A percentile compares a stretch with the other conserved stretches of the same genome.
These are phyloP conservation scores for Pythium brachiatum DNA, from an alignment of 352 stramenopile genomes.

Conservation along the genomic window DNA sequence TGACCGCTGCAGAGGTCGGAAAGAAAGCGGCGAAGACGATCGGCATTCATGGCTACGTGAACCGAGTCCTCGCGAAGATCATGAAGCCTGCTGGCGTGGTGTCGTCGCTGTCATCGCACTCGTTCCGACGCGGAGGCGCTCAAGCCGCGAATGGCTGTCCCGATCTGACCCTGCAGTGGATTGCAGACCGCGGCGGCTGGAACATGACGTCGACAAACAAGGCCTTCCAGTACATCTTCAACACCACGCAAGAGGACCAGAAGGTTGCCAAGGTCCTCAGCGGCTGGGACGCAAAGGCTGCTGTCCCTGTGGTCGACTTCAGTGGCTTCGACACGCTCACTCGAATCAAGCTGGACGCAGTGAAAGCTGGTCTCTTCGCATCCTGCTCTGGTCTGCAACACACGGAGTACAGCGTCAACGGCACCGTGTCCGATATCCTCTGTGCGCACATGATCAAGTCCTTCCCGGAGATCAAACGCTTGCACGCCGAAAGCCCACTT, in stretches of 20 bases:
- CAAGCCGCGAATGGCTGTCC: slow-evolving; percentile 21
- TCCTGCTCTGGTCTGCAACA: slow-evolving; percentile 4
- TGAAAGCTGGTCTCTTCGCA: slow-evolving; percentile 1
- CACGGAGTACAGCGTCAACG: background rate
- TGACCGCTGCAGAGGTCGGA: background rate
- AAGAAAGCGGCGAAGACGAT: slow-evolving; percentile 2
- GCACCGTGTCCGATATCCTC: background rate
- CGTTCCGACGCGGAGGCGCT: slow-evolving; percentile 27
- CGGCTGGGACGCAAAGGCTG: slow-evolving; percentile 11
- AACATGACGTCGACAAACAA: slow-evolving; percentile 30
- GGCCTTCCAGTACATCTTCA: slow-evolving; percentile 32
- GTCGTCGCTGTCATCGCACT: slow-evolving; percentile 23
- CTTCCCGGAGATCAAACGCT: background rate
- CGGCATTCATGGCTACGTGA: slow-evolving; percentile 26
- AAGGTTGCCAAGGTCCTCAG: slow-evolving; percentile 27
- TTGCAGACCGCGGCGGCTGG: slow-evolving; percentile 28
- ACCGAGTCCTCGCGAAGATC: slow-evolving; percentile 18
- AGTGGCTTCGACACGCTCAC: background rate
- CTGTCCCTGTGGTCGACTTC: background rate
- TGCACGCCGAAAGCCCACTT: background rate
- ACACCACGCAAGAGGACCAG: slow-evolving; percentile 29
- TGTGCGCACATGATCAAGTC: slow-evolving; percentile 1
- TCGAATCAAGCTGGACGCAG: background rate
- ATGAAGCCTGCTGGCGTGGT: background rate
- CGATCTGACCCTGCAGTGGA: slow-evolving; percentile 26